Base-by-base conservation (phyloP, 352 stramenopile genomes). In the Pythium vanterpoolii region DNA sequence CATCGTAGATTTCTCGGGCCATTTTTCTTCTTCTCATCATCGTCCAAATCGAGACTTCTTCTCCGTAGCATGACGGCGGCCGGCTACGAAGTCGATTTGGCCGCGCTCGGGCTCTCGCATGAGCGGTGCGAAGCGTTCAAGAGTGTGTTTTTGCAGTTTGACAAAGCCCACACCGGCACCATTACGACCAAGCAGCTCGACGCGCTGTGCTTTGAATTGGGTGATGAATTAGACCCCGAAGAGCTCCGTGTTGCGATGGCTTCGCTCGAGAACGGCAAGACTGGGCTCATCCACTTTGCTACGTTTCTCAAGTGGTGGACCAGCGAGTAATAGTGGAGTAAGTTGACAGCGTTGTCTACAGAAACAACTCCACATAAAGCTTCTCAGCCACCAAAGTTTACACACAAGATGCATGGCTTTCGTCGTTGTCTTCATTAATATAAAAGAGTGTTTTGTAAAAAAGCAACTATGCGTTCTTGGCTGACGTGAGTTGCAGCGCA, bases 271-370 rank as follows among this genome's bases (percentile, higher is more conserved):
- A 73, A 89, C 53, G 62, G 75, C 0, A 53, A 80, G 31, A 82
- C 79, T 0, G 75, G 73, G 1, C 66, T 89, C 34, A 83, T 89
- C 56, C 73, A 85, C 55, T 89, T 89, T 55, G 27, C 52, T 24
- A 71, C 69, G n/a, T 89, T 89, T 64, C 56, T 89, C 4, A 62
- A 68, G 9, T 89, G 79, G 79, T 89, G 79, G 79, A 61, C 79
- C 18, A 79, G 64, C 46, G 79, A 86, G 49, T 86, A 60, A 64
- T n/a, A n/a, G n/a, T n/a, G n/a, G n/a, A n/a, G n/a, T n/a, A n/a
- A n/a, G n/a, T n/a, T n/a, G n/a, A n/a, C n/a, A n/a, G n/a, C n/a
- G n/a, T n/a, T n/a, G n/a, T n/a, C n/a, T n/a, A n/a, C n/a, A n/a
- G n/a, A n/a, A n/a, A n/a, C n/a, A n/a, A n/a, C n/a, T n/a, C n/a